Conservation (phyloP, 208 protist genomes). For the Trypanosoma lewisi region DNA sequence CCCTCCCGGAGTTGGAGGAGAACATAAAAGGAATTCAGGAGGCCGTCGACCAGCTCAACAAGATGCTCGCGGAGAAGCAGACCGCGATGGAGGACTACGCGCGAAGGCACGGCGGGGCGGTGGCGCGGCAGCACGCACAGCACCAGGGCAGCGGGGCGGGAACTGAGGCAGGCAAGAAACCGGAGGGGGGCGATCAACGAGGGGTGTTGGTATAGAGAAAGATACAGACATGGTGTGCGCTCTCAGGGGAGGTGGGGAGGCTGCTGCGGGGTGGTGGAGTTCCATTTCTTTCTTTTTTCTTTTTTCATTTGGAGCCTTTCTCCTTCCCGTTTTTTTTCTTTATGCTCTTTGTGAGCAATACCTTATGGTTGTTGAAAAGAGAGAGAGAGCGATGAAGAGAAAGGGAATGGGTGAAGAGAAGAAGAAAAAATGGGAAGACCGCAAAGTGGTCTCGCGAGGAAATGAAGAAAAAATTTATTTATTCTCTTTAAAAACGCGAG, state of each 20-base stretch:
- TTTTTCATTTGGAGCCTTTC: too few relatives aligned
- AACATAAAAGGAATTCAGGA: constrained; percentile 81
- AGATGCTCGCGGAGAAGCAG: constrained; percentile 74
- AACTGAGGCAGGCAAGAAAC: not conserved
- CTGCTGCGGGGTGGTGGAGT: not conserved
- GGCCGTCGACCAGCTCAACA: constrained; percentile 70
- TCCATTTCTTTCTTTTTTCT: too few relatives aligned
- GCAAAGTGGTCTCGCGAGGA: too few relatives aligned
- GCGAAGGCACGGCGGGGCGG: constrained; percentile 56
- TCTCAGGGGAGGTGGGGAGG: not conserved
- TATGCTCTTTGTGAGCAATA: too few relatives aligned
- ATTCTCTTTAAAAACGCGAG: too few relatives aligned
- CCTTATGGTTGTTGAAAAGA: too few relatives aligned
- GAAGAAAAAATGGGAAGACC: too few relatives aligned
- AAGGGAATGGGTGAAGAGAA: too few relatives aligned
- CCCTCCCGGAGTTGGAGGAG: constrained; percentile 93
- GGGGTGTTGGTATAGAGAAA: constrained; percentile 64
- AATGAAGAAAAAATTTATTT: too few relatives aligned
- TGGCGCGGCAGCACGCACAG: constrained; percentile 22
- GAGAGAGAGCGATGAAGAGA: too few relatives aligned
- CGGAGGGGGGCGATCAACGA: constrained; percentile 5
- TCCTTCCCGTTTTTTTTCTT: too few relatives aligned
- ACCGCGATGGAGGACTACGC: constrained; percentile 89
- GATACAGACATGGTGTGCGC: not conserved
- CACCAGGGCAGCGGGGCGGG: not conserved